Evolutionary conservation across 257 asterid genomes (phyloP).

Genomic region (Nicotiana sylvestris): DNA sequence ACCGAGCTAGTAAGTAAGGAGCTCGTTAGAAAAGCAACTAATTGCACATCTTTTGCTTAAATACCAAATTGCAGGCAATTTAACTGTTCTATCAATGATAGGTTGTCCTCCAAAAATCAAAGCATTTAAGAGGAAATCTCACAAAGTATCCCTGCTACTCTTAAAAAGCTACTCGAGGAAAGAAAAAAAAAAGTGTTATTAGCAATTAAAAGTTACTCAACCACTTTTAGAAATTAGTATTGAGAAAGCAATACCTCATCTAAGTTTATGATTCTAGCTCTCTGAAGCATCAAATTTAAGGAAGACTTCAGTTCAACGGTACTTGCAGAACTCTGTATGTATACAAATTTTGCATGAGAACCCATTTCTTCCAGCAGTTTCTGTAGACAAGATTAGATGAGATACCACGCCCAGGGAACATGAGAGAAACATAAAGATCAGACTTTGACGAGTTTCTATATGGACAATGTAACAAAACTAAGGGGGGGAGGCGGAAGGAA

Average conservation of each 20-base stretch:
- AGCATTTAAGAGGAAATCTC: neutral
- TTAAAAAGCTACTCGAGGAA: neutral
- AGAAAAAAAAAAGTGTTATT: neutral
- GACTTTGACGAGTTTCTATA: slow-evolving; percentile 4
- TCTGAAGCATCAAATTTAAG: slow-evolving; percentile 39
- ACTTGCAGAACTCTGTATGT: slow-evolving; percentile 36
- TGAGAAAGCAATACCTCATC: slow-evolving; percentile 51
- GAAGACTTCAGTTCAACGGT: slow-evolving; percentile 37
- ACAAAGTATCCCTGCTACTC: neutral
- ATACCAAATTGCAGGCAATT: neutral
- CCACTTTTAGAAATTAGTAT: neutral
- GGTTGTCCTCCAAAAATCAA: neutral
- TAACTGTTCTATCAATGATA: neutral
- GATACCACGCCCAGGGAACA: neutral
- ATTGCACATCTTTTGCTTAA: neutral
- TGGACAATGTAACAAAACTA: neutral
- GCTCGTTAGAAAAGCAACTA: neutral
- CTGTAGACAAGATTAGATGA: slow-evolving; percentile 27
- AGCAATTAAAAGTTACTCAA: neutral
- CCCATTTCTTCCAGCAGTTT: slow-evolving; percentile 49
- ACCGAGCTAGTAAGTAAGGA: neutral
- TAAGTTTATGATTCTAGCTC: slow-evolving; percentile 55
- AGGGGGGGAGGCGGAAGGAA: neutral
- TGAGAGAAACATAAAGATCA: neutral
- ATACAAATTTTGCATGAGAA: slow-evolving; percentile 22